Evolutionary conservation across 176 grass and related monocot species (phyloP).

Genomic region (Carex littledalei): DNA sequence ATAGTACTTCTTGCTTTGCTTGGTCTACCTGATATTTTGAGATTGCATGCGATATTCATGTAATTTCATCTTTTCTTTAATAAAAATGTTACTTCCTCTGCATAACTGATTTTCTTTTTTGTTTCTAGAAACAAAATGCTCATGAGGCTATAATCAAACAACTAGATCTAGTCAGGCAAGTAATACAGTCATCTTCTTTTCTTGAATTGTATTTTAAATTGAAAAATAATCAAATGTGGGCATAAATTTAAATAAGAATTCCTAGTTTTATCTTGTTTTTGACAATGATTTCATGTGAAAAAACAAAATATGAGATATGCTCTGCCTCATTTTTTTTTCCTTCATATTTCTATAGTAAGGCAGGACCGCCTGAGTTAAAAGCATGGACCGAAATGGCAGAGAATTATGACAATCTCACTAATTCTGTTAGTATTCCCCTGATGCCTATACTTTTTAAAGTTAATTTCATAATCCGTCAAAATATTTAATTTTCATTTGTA

Average conservation of each 20-base stretch:
- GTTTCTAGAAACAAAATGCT: conserved; percentile 81
- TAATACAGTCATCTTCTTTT: conserved; percentile 7
- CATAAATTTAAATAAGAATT: background rate
- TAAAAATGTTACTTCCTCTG: conserved; percentile 17
- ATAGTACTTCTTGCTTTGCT: background rate
- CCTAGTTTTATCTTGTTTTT: conserved; percentile 8
- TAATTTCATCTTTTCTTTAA: background rate
- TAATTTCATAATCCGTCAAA: background rate
- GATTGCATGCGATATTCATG: background rate
- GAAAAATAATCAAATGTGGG: background rate
- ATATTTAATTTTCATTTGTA: conserved; percentile 9
- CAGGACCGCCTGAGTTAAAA: conserved; percentile 56
- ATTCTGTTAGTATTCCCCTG: conserved; percentile 50
- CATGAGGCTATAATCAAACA: conserved; percentile 93
- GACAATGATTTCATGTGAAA: conserved; percentile 15
- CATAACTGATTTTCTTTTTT: background rate
- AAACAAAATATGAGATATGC: background rate
- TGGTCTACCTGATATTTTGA: background rate
- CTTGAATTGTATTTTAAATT: background rate
- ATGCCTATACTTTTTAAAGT: conserved; percentile 8
- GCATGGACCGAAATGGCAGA: conserved; percentile 87
- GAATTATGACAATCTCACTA: conserved; percentile 69
- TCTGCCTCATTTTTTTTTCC: background rate
- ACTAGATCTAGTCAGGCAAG: conserved; percentile 68
- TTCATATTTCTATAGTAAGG: conserved; percentile 41